Conservation (phyloP, 768 basidiomycete genomes). For the Chalciporus sphaerocephalus region DNA sequence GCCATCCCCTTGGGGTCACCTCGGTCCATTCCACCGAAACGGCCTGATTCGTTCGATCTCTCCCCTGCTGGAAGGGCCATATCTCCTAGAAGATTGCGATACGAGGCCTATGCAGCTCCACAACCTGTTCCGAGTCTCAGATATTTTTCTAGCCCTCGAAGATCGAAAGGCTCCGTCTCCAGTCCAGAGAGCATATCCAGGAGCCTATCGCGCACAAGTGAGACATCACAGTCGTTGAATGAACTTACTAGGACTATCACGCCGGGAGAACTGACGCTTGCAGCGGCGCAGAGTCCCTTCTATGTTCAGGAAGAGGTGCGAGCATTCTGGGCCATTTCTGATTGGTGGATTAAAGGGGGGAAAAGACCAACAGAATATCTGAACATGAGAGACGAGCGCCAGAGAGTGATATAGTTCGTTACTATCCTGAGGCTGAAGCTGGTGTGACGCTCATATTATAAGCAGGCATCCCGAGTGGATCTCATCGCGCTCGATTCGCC, state of each 20-base stretch:
- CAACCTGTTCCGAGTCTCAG: slow-evolving; percentile 45
- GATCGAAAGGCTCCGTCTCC: slow-evolving; percentile 34
- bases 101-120: slow-evolving; percentile 67
- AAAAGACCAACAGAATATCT: slow-evolving; percentile 9
- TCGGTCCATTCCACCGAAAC: slow-evolving; percentile 9
- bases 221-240: slow-evolving; percentile 20
- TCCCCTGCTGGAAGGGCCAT: slow-evolving; percentile 26
- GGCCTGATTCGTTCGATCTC: slow-evolving; percentile 14
- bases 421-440: not conserved
- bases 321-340: not conserved
- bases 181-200: slow-evolving; percentile 32
- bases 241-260: slow-evolving; percentile 27
- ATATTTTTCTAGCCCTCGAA: slow-evolving; percentile 28
- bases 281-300: slow-evolving; percentile 17
- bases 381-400: not conserved
- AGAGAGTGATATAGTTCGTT: slow-evolving; percentile 23
- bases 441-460: slow-evolving; percentile 11
- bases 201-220: slow-evolving; percentile 29
- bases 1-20: slow-evolving; percentile 6
- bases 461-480: slow-evolving; percentile 41
- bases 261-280: slow-evolving; percentile 30
- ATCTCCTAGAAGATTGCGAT: slow-evolving; percentile 53
- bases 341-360: slow-evolving; percentile 4
- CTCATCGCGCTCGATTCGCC: slow-evolving; percentile 75
- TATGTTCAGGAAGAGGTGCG: slow-evolving; percentile 20